Conservation (phyloP, 495 filamentous ascomycete species). For the Penicillium cinerascens region DNA sequence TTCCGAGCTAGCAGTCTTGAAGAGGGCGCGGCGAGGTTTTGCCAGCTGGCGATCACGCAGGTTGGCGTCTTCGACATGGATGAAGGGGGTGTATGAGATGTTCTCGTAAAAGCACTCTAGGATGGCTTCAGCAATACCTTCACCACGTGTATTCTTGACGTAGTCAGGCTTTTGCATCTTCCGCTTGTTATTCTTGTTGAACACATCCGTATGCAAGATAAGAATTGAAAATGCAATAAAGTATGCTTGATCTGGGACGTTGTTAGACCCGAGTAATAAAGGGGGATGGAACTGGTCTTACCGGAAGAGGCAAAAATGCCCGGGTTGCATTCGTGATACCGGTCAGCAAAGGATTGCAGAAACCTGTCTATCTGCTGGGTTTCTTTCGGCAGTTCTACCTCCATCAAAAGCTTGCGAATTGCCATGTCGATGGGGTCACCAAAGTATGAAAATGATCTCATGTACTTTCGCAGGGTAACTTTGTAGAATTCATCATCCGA, state of each 20-base stretch:
- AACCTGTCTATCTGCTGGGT: constrained; percentile 97
- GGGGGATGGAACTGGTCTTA: constrained; percentile 22
- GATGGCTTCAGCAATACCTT: constrained; percentile 88
- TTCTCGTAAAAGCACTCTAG: constrained; percentile 98
- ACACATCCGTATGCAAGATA: constrained; percentile 94
- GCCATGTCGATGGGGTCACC: constrained; percentile 98
- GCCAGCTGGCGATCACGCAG: constrained; percentile 71
- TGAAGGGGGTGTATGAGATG: constrained; percentile 95
- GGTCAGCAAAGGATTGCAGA: constrained; percentile 88
- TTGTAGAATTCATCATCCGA: constrained; percentile 78
- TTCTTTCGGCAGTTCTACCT: constrained; percentile 92
- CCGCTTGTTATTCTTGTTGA: constrained; percentile 99
- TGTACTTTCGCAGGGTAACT: constrained; percentile 84
- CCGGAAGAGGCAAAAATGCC: constrained; percentile 85
- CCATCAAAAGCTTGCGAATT: constrained; percentile 91
- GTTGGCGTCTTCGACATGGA: constrained; percentile 92
- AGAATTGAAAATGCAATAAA: constrained; percentile 96
- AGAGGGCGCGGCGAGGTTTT: constrained; percentile 68
- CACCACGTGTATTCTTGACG: constrained; percentile 85
- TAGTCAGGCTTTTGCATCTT: constrained; percentile 99
- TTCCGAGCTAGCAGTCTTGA: constrained; percentile 66
- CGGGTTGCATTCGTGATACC: constrained; percentile 97
- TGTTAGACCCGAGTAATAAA: constrained; percentile 4
- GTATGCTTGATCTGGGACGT: constrained; percentile 75
- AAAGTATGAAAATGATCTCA: constrained; percentile 90